Percentiles rank a stretch among this genome's conserved stretches.
Evolutionary conservation across 2,329 filamentous ascomycete genomes (phyloP).

Genomic region (Cytospora mali): DNA sequence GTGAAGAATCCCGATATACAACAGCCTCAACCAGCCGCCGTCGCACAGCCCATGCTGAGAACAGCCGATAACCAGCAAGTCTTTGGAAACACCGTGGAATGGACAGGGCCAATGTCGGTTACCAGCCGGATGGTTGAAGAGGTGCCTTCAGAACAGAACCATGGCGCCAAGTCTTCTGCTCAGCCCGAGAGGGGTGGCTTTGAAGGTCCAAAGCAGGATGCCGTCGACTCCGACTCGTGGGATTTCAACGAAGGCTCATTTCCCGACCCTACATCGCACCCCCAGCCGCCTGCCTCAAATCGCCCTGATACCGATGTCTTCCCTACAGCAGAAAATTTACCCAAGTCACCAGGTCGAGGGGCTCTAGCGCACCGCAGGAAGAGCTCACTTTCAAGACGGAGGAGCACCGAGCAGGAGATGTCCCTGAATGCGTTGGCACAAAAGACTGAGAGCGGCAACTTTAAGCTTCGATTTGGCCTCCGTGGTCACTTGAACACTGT

Average conservation of each 20-base stretch:
- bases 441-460: slow-evolving; percentile 72
- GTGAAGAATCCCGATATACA: slow-evolving; percentile 34
- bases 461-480: slow-evolving; percentile 91
- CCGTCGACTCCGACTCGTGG: slow-evolving; percentile 75
- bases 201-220: slow-evolving; percentile 49
- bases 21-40: slow-evolving; percentile 45
- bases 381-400: slow-evolving; percentile 73
- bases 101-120: slow-evolving; percentile 36
- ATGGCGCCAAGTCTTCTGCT: slow-evolving; percentile 44
- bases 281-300: slow-evolving; percentile 53
- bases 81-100: slow-evolving; percentile 41
- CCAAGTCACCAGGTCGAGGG: slow-evolving; percentile 77
- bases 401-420: slow-evolving; percentile 69
- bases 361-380: slow-evolving; percentile 75
- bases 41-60: slow-evolving; percentile 36
- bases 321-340: slow-evolving; percentile 75
- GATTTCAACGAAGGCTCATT: slow-evolving; percentile 85
- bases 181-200: slow-evolving; percentile 48
- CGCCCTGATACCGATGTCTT: slow-evolving; percentile 89
- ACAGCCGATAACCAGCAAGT: slow-evolving; percentile 19
- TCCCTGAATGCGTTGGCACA: slow-evolving; percentile 52
- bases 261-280: slow-evolving; percentile 53
- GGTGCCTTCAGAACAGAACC: slow-evolving; percentile 37
- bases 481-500: slow-evolving; percentile 93
- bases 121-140: slow-evolving; percentile 33